These are phyloP conservation scores for Monilinia aucupariae DNA, from an alignment of 2,329 filamentous ascomycete species.

Conservation along the genomic window DNA sequence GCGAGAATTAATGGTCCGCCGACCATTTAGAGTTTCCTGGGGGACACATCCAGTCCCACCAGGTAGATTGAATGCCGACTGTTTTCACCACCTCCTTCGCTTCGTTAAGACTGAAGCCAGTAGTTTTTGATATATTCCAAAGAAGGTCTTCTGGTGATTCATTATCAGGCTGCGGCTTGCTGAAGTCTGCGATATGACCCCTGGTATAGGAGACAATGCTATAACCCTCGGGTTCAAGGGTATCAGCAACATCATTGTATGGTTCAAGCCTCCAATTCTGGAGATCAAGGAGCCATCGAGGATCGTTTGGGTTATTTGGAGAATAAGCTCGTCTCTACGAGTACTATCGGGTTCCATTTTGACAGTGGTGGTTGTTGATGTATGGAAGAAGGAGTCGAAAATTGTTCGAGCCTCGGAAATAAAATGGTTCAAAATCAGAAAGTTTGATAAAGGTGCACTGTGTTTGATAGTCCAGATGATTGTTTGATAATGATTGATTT, in stretches of 20 bases:
- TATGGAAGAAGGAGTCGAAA: background rate
- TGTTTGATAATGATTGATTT: no score
- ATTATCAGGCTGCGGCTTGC: background rate
- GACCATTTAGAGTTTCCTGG: background rate
- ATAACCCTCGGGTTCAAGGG: background rate
- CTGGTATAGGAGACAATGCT: slow-evolving; percentile 4
- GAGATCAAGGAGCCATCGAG: slow-evolving; percentile 1
- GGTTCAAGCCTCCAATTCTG: background rate
- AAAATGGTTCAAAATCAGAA: background rate
- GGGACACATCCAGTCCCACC: slow-evolving; percentile 3
- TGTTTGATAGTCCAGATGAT: no score
- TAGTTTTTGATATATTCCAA: background rate
- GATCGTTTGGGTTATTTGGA: background rate
- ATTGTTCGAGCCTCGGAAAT: background rate
- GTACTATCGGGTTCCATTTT: background rate
- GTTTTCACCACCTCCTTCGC: background rate
- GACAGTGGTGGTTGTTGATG: background rate
- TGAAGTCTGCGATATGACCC: slow-evolving; percentile 3
- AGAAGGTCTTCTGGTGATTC: background rate
- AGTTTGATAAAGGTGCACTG: background rate
- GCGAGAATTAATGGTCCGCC: background rate
- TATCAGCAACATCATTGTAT: background rate
- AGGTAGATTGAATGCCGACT: background rate
- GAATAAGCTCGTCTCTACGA: background rate
- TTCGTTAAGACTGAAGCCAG: background rate